phyloP scores from a whole-genome alignment of 805 yeast species.

The Myxozyma nipponensis region DNA sequence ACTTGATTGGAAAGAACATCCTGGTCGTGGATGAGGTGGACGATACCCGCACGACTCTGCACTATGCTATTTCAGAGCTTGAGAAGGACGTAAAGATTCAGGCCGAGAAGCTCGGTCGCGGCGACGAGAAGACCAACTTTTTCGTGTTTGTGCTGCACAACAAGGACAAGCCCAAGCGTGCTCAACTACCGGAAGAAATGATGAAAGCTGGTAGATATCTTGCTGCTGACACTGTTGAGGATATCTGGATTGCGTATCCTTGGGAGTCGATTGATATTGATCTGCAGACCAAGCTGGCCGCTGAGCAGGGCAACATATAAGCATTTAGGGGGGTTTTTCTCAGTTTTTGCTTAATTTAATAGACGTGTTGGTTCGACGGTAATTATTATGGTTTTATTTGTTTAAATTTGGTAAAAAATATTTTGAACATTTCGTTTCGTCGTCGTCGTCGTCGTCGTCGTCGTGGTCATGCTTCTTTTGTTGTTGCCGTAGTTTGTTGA shows the following conservation, averaged over 20 bases:
- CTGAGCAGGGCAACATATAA: slow-evolving; percentile 60
- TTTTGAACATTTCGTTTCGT: too few species aligned
- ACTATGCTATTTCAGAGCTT: slow-evolving; percentile 75
- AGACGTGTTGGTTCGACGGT: background rate
- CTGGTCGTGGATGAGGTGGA: slow-evolving; percentile 88
- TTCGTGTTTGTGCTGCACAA: slow-evolving; percentile 80
- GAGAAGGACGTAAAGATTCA: slow-evolving; percentile 60
- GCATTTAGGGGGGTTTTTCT: slow-evolving; percentile 22
- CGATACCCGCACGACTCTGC: slow-evolving; percentile 85
- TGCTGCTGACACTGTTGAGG: slow-evolving; percentile 71
- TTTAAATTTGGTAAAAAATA: background rate
- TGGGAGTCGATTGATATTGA: slow-evolving; percentile 87
- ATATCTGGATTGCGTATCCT: slow-evolving; percentile 84
- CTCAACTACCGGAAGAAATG: slow-evolving; percentile 60
- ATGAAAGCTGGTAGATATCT: slow-evolving; percentile 62
- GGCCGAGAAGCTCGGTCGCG: slow-evolving; percentile 56
- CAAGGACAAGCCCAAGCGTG: slow-evolving; percentile 76
- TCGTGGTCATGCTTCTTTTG: background rate
- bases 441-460: too few species aligned
- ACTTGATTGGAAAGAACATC: slow-evolving; percentile 74
- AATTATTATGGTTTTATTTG: background rate
- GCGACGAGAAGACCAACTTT: slow-evolving; percentile 59
- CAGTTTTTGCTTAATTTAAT: background rate
- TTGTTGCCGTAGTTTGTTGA: slow-evolving; percentile 11
- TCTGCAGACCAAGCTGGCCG: slow-evolving; percentile 62